Evolutionary conservation across 139 green algal genomes (phyloP).

Genomic region (Limnomonas spitsbergensis): DNA sequence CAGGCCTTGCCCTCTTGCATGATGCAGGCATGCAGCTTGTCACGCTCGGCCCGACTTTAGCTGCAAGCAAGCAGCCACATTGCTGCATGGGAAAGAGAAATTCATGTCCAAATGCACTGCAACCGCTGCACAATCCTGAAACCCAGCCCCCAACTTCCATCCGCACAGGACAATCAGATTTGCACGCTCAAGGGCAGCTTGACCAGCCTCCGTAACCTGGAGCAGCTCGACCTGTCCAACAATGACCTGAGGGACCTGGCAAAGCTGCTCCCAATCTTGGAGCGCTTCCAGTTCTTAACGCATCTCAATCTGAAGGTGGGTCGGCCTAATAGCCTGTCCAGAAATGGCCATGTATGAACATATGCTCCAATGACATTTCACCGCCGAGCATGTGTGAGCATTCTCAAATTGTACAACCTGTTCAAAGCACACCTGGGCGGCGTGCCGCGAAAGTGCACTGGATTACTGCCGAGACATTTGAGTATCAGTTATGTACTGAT

Average conservation of each 20-base stretch:
- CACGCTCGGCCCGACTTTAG: too few species aligned
- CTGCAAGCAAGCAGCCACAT: slow-evolving; percentile 7
- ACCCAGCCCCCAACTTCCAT: too few species aligned
- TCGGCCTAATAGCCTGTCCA: too few species aligned
- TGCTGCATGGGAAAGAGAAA: not conserved
- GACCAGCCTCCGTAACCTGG: slow-evolving; percentile 43
- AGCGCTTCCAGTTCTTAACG: slow-evolving; percentile 47
- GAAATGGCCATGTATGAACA: too few species aligned
- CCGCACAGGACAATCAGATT: slow-evolving; percentile 60
- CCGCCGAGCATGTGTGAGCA: too few species aligned
- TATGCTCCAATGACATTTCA: too few species aligned
- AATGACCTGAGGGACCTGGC: slow-evolving; percentile 54
- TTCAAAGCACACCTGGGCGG: too few species aligned
- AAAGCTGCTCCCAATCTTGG: slow-evolving; percentile 44
- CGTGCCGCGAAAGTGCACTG: not conserved
- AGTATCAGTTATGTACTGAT: too few species aligned
- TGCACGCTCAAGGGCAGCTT: slow-evolving; percentile 61
- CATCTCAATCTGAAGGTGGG: slow-evolving; percentile 57
- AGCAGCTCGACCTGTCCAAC: slow-evolving; percentile 50
- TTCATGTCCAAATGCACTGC: too few species aligned
- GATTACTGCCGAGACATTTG: not conserved
- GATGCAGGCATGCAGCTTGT: not conserved
- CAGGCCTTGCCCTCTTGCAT: too few species aligned
- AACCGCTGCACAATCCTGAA: too few species aligned
- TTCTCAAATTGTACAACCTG: too few species aligned